phyloP scores from a whole-genome alignment of 2,329 filamentous ascomycete genomes.

The Colletotrichum sojae region DNA sequence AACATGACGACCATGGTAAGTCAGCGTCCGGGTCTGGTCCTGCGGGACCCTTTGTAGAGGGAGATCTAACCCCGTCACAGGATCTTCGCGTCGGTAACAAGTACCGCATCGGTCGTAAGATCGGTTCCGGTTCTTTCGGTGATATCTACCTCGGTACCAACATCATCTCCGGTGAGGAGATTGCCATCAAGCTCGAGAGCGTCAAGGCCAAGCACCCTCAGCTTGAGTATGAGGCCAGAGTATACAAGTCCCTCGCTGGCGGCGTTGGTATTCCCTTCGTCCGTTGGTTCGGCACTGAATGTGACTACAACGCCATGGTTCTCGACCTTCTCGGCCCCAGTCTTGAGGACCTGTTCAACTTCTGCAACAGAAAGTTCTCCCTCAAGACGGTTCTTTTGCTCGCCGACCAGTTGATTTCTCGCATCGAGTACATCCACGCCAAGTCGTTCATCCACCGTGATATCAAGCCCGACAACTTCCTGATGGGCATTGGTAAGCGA shows the following conservation, averaged over 20 bases:
- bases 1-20: slow-evolving; percentile 69
- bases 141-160: slow-evolving; percentile 99
- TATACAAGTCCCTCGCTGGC: slow-evolving; percentile 90
- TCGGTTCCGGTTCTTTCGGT: slow-evolving; percentile 96
- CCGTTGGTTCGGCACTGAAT: slow-evolving; percentile 99
- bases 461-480: slow-evolving; percentile 99
- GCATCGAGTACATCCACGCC: slow-evolving; percentile 99
- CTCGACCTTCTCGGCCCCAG: slow-evolving; percentile 95
- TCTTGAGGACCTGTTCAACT: slow-evolving; percentile 99
- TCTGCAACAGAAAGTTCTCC: slow-evolving; percentile 99
- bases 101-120: slow-evolving; percentile 99
- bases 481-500: slow-evolving; percentile 99
- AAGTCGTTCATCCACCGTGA: slow-evolving; percentile 99
- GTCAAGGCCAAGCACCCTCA: slow-evolving; percentile 99
- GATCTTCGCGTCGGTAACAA: slow-evolving; percentile 99
- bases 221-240: slow-evolving; percentile 97
- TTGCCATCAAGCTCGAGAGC: slow-evolving; percentile 99
- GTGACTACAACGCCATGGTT: slow-evolving; percentile 99
- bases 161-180: slow-evolving; percentile 99
- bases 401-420: slow-evolving; percentile 97
- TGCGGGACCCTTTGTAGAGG: too few species aligned
- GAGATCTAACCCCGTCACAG: slow-evolving; percentile 61
- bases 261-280: slow-evolving; percentile 99
- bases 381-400: slow-evolving; percentile 97
- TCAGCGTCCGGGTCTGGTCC: not conserved